Conservation (phyloP, 2,329 filamentous ascomycete species). For the Penicillium sumatraense region DNA sequence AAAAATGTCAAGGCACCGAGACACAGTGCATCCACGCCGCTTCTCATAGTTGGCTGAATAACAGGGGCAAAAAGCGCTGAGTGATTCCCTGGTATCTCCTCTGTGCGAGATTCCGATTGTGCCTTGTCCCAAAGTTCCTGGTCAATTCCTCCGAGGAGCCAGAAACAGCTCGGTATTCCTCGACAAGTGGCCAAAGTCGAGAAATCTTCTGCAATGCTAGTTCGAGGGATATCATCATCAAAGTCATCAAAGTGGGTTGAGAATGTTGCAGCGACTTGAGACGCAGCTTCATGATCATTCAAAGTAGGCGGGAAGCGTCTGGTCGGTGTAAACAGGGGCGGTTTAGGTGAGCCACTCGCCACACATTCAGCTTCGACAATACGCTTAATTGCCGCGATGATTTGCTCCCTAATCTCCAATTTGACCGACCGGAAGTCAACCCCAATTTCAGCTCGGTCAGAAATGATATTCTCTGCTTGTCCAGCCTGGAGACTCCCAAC, state of each 20-base stretch:
- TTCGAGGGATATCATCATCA: slow-evolving; percentile 34
- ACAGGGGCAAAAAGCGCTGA: slow-evolving; percentile 63
- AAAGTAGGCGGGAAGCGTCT: slow-evolving; percentile 57
- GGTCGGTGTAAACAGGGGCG: slow-evolving; percentile 54
- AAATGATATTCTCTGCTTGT: slow-evolving; percentile 65
- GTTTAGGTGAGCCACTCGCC: slow-evolving; percentile 55
- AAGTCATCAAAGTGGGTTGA: slow-evolving; percentile 51
- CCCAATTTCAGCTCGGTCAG: slow-evolving; percentile 58
- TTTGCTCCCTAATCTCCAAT: slow-evolving; percentile 50
- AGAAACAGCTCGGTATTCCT: slow-evolving; percentile 59
- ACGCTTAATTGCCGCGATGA: slow-evolving; percentile 54
- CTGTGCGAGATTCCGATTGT: slow-evolving; percentile 45
- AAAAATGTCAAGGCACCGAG: slow-evolving; percentile 55
- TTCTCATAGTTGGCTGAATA: slow-evolving; percentile 61
- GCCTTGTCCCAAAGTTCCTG: slow-evolving; percentile 55
- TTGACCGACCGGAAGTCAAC: slow-evolving; percentile 59
- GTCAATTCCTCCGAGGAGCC: slow-evolving; percentile 61
- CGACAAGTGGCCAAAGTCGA: slow-evolving; percentile 57
- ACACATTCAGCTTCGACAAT: slow-evolving; percentile 62
- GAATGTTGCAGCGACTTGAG: slow-evolving; percentile 52
- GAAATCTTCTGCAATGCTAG: slow-evolving; percentile 61
- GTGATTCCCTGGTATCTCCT: slow-evolving; percentile 64
- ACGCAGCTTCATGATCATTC: slow-evolving; percentile 56
- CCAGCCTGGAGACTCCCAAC: slow-evolving; percentile 64
- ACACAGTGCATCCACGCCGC: slow-evolving; percentile 57